Base-by-base conservation (phyloP, 2,329 filamentous ascomycete species). In the Sporothrix protearum region DNA sequence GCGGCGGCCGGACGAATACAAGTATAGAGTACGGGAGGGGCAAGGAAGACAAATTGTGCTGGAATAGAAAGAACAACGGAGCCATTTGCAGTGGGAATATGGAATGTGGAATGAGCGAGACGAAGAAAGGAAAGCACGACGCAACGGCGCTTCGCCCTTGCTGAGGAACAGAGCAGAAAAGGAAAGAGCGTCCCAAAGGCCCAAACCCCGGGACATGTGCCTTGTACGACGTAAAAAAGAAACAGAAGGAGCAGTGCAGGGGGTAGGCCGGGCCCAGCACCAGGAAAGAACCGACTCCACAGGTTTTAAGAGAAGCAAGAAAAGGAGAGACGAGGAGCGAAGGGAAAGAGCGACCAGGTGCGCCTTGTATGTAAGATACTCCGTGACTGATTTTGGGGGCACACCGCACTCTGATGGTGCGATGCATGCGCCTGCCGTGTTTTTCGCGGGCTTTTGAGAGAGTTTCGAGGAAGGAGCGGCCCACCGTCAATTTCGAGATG, bases 281-380 rank as follows among this genome's bases (percentile, higher is more conserved):
- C 33, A n/a, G 16, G 64, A 45, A 25, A 61, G 10, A 14, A 47
- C 8, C 33, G 30, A 6, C 53, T 33, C 25, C 49, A 9, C 9
- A 53, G 49, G 22, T 9, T 53, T 12, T 28, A 25, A 53, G 25
- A 53, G 22, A 14, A 51, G 2, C 8, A 51, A 51, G 25, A 42
- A 42, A 64, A 49, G 36, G 30, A 45, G 53, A 51, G 14, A 68
- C n/a, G 53, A 59, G 42, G 2, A 47, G 16, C 16, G 63, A 53
- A n/a, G 51, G 51, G 36, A 53, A 45, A 30, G 68, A 47, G 36
- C 22, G 36, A 49, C 33, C 53, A 16, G 33, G 67, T 33, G 33
- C 51, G 39, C 22, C 51, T n/a, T n/a, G n/a, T n/a, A n/a, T n/a
- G n/a, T n/a, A n/a, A 61, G 30, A 53, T 69, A 69, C 68, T 69